phyloP scores from a whole-genome alignment of 805 yeast genomes.

The Saccharomycopsis olivae region DNA sequence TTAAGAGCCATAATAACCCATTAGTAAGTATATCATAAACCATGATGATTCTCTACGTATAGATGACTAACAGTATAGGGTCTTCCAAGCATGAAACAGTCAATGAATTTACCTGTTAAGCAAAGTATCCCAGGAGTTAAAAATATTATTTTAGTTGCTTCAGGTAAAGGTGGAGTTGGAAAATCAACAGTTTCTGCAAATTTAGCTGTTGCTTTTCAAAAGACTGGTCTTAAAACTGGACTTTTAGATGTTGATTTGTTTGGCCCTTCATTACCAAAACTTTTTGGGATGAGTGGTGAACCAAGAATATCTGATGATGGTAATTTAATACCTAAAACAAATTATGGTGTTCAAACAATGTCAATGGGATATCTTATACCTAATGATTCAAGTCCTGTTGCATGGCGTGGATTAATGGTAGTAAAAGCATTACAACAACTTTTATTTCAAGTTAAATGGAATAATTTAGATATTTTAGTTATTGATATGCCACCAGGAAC shows the following conservation, averaged over 20 bases:
- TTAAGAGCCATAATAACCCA: slow-evolving; percentile 1
- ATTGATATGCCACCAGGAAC: slow-evolving; percentile 90
- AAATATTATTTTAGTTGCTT: slow-evolving; percentile 56
- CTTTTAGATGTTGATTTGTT: slow-evolving; percentile 72
- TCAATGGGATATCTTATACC: slow-evolving; percentile 79
- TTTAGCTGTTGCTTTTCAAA: slow-evolving; percentile 50
- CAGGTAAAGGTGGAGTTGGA: slow-evolving; percentile 95
- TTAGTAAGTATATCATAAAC: slow-evolving; percentile 2
- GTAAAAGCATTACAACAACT: slow-evolving; percentile 81
- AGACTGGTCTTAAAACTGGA: slow-evolving; percentile 49
- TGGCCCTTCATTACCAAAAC: slow-evolving; percentile 75
- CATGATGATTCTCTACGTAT: no score
- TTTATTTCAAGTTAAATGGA: slow-evolving; percentile 77
- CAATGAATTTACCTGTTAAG: slow-evolving; percentile 31
- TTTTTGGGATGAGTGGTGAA: slow-evolving; percentile 59
- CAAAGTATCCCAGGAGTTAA: slow-evolving; percentile 50
- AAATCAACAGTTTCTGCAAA: slow-evolving; percentile 75
- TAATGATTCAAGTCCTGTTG: slow-evolving; percentile 55
- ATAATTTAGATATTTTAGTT: slow-evolving; percentile 51
- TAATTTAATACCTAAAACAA: slow-evolving; percentile 51
- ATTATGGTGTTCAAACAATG: slow-evolving; percentile 75
- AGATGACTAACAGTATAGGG: no score
- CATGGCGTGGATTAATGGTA: slow-evolving; percentile 82
- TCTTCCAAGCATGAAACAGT: slow-evolving; percentile 31
- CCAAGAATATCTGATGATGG: slow-evolving; percentile 46